Evolutionary conservation across 805 yeast species (phyloP).

Genomic region (Candida germanica): DNA sequence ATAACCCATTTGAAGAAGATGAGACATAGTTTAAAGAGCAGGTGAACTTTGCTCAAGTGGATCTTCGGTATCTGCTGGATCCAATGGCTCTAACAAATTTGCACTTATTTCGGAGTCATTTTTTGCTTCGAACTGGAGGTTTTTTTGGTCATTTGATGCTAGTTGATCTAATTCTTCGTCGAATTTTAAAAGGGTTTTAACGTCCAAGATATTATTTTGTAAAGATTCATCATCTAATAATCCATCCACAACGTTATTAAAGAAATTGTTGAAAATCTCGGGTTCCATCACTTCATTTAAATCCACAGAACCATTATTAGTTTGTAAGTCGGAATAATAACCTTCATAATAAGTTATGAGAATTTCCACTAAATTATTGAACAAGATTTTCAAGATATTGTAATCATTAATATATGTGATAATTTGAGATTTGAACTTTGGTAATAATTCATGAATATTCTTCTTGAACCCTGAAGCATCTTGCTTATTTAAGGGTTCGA

Average conservation of each 20-base stretch:
- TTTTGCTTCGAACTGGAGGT: too few relatives aligned
- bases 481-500: constrained; percentile 33
- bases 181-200: constrained; percentile 13
- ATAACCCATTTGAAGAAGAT: constrained; percentile 78
- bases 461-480: constrained; percentile 34
- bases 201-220: constrained; percentile 10
- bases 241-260: constrained; percentile 13
- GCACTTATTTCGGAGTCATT: neutral
- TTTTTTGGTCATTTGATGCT: too few relatives aligned
- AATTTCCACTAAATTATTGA: constrained; percentile 38
- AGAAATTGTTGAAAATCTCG: constrained; percentile 11
- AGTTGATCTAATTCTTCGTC: constrained; percentile 11
- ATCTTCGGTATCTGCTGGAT: neutral
- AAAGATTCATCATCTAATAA: constrained; percentile 13
- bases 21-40: constrained; percentile 17
- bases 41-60: neutral
- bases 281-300: constrained; percentile 37
- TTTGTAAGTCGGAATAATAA: constrained; percentile 21
- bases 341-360: constrained; percentile 34
- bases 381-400: constrained; percentile 33
- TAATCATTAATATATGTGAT: constrained; percentile 54
- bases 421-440: constrained; percentile 52
- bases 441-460: constrained; percentile 52
- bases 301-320: constrained; percentile 14
- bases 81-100: neutral